These are phyloP conservation scores for Claviceps sp. DNA, from an alignment of 2,329 filamentous ascomycete species.

Conservation along the genomic window DNA sequence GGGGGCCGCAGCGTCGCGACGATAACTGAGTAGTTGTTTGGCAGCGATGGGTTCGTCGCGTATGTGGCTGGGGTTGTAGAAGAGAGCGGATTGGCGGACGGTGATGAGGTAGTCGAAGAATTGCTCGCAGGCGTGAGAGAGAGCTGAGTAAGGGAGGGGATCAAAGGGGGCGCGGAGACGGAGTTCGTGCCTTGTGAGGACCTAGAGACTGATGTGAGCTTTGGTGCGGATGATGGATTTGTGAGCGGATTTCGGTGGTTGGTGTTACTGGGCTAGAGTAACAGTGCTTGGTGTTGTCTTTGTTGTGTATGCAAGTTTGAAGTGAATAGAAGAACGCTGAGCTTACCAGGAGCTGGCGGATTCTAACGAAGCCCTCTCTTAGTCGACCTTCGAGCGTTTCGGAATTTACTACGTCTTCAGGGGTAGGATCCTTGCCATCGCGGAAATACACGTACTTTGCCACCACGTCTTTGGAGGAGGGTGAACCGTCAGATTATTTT, in stretches of 20 bases:
- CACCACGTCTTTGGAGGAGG: constrained; percentile 26
- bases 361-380: constrained; percentile 45
- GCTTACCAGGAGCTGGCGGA: constrained; percentile 38
- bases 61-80: constrained; percentile 41
- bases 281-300: background rate
- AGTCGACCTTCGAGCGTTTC: constrained; percentile 45
- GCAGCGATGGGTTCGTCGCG: constrained; percentile 35
- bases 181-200: constrained; percentile 44
- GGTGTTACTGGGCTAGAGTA: background rate
- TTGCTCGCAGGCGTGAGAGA: constrained; percentile 40
- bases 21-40: constrained; percentile 33
- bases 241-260: background rate
- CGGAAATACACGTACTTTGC: constrained; percentile 47
- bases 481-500: background rate
- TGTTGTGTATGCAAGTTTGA: background rate
- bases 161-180: constrained; percentile 44
- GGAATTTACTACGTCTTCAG: constrained; percentile 36
- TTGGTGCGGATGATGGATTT: background rate
- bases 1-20: constrained; percentile 43
- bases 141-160: constrained; percentile 39
- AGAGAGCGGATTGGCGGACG: constrained; percentile 42
- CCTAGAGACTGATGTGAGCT: constrained; percentile 12
- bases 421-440: constrained; percentile 35
- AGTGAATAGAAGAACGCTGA: too few species aligned
- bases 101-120: constrained; percentile 47